Conservation (phyloP, 2,329 filamentous ascomycete species). For the Penicillium sp. region DNA sequence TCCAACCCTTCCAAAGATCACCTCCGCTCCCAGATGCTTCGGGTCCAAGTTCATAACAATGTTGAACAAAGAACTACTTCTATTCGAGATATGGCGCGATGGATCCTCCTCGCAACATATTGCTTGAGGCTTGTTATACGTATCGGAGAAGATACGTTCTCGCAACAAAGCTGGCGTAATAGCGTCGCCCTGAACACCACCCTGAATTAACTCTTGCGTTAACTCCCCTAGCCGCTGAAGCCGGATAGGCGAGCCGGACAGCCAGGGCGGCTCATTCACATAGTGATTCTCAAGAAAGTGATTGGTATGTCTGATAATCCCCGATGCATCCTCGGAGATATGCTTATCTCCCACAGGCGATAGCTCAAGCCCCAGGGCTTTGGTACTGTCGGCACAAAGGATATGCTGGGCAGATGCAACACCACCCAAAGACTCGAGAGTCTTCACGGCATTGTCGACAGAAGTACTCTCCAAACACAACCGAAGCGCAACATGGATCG, state of each 20-base stretch:
- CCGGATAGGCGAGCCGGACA: slow-evolving; percentile 36
- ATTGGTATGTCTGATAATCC: slow-evolving; percentile 47
- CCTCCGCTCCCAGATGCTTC: slow-evolving; percentile 29
- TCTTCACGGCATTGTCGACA: slow-evolving; percentile 48
- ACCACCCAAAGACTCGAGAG: slow-evolving; percentile 48
- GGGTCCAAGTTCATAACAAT: slow-evolving; percentile 38
- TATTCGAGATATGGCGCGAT: slow-evolving; percentile 25
- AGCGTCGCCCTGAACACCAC: slow-evolving; percentile 22
- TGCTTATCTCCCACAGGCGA: slow-evolving; percentile 33
- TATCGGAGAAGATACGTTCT: slow-evolving; percentile 38
- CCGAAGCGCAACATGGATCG: slow-evolving; percentile 62
- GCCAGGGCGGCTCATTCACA: slow-evolving; percentile 36
- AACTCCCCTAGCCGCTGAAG: slow-evolving; percentile 30
- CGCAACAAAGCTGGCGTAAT: slow-evolving; percentile 29
- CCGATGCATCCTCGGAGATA: slow-evolving; percentile 37
- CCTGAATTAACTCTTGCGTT: slow-evolving; percentile 23
- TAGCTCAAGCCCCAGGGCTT: slow-evolving; percentile 30
- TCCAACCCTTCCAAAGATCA: slow-evolving; percentile 35
- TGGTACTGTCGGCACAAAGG: slow-evolving; percentile 50
- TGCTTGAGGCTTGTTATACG: slow-evolving; percentile 36
- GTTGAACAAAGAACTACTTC: slow-evolving; percentile 39
- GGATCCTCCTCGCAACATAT: slow-evolving; percentile 39
- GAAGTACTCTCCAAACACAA: slow-evolving; percentile 55
- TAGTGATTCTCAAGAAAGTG: slow-evolving; percentile 42
- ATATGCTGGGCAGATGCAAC: slow-evolving; percentile 59